Base-by-base conservation (phyloP, 2,329 filamentous ascomycete species). In the Ceratocystiopsis sp. region DNA sequence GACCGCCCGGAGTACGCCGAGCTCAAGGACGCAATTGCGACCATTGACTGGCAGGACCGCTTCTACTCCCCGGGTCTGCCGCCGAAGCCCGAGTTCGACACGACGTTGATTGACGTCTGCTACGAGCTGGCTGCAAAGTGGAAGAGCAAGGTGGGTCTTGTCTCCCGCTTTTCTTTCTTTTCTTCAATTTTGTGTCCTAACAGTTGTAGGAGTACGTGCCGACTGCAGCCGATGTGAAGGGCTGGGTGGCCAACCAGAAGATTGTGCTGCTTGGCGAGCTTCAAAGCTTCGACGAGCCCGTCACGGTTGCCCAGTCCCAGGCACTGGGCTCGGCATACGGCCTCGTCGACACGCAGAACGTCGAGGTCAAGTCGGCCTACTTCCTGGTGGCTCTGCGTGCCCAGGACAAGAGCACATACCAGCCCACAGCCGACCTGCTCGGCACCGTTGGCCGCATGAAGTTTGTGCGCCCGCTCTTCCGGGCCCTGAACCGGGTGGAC, bases 371-470 rank as follows among this genome's bases (percentile, higher is more conserved):
- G 52, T 73, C 78, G 15, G 74, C 87, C 1, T 96, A 84, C 62
- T 81, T 84, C 54, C 73, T 76, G 43, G 73, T 95, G 33, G 84
- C 84, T 1, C 70, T 98, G 55, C 74, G 74, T 53, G 81, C 84
- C 13, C 73, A 77, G 45, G 83, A 86, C 53, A 60, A 69, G 42
- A 72, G 68, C 45, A 73, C 81, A 35, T 84, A 89, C 54, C 57
- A 74, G 46, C 78, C 79, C 2, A 75, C 84, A 0, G 77, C 80
- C 1, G 74, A 83, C 46, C 66, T 95, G 44, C 66, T 96, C 35
- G 83, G 84, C 32, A 69, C 71, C 42, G 86, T 95, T 19, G 91
- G 91, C 13, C 69, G 91, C 45, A 96, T 98, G 91, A 96, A 96
- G 71, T 96, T 89, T 60, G 89, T 96, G 46, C 70, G 89, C 40